Percentiles rank a stretch among this genome's conserved stretches.
Evolutionary conservation across 345 rosid species (phyloP).

Genomic region (Citrus maxima): DNA sequence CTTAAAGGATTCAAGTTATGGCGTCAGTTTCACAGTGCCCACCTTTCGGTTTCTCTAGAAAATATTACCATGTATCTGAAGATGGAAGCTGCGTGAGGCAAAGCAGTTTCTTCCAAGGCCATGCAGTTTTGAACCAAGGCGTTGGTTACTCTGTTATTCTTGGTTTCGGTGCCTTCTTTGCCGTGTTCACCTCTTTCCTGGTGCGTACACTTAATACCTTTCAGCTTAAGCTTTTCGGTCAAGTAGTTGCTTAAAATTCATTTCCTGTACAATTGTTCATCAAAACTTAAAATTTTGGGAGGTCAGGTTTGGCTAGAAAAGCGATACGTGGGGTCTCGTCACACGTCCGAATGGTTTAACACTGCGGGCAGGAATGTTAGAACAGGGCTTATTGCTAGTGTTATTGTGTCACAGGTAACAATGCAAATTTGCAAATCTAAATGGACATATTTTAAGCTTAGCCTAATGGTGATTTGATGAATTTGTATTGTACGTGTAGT

Average conservation of each 20-base stretch:
- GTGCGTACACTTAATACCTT: conserved; percentile 14
- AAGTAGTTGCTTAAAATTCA: background rate
- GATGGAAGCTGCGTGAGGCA: conserved; percentile 54
- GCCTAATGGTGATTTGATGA: background rate
- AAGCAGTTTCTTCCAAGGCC: conserved; percentile 67
- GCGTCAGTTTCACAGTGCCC: conserved; percentile 45
- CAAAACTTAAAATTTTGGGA: background rate
- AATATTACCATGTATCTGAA: conserved; percentile 45
- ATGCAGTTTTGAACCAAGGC: conserved; percentile 66
- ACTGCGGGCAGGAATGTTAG: conserved; percentile 95
- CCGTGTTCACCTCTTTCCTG: conserved; percentile 82
- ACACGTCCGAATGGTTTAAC: conserved; percentile 97
- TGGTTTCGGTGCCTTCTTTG: conserved; percentile 92
- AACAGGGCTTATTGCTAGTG: conserved; percentile 94
- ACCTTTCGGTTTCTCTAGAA: conserved; percentile 67
- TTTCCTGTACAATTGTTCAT: background rate
- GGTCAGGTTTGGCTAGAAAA: conserved; percentile 85
- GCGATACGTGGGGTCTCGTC: conserved; percentile 77
- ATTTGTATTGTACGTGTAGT: conserved; percentile 32
- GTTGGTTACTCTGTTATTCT: conserved; percentile 84
- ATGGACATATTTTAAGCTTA: background rate
- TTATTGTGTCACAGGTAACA: conserved; percentile 79
- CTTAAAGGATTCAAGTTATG: background rate
- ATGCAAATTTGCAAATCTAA: background rate
- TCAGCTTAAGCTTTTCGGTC: background rate